Evolutionary conservation across 495 filamentous ascomycete species (phyloP).

Genomic region (Penicillium subrubescens): DNA sequence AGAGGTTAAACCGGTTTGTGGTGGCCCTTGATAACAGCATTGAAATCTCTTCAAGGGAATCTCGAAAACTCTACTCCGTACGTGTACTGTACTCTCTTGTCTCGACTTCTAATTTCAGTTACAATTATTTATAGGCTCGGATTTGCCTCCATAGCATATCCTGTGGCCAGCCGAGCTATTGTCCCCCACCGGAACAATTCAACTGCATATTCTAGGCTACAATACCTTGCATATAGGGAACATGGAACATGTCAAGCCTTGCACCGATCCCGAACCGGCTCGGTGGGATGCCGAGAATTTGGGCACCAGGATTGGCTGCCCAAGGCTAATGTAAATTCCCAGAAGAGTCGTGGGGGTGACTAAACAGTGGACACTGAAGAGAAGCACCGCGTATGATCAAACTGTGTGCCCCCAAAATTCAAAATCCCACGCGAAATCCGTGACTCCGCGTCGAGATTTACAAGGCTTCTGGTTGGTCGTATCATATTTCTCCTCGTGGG

Average conservation of each 20-base stretch:
- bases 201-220: background rate
- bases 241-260: background rate
- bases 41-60: background rate
- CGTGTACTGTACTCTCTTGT: background rate
- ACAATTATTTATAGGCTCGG: background rate
- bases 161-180: background rate
- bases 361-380: background rate
- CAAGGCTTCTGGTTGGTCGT: background rate
- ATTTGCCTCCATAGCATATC: background rate
- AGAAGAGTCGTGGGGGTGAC: background rate
- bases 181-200: background rate
- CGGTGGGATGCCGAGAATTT: background rate
- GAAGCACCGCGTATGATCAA: background rate
- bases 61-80: background rate
- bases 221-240: background rate
- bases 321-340: background rate
- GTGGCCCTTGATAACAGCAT: background rate
- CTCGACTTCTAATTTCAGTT: background rate
- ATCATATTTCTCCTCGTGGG: slow-evolving; percentile 10
- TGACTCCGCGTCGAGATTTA: background rate
- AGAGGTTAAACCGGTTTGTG: background rate
- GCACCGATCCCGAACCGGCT: background rate
- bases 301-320: slow-evolving; percentile 6
- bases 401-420: background rate
- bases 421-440: background rate